phyloP scores from a whole-genome alignment of 2,329 filamentous ascomycete genomes.

The Colletotrichum ledebouriae region DNA sequence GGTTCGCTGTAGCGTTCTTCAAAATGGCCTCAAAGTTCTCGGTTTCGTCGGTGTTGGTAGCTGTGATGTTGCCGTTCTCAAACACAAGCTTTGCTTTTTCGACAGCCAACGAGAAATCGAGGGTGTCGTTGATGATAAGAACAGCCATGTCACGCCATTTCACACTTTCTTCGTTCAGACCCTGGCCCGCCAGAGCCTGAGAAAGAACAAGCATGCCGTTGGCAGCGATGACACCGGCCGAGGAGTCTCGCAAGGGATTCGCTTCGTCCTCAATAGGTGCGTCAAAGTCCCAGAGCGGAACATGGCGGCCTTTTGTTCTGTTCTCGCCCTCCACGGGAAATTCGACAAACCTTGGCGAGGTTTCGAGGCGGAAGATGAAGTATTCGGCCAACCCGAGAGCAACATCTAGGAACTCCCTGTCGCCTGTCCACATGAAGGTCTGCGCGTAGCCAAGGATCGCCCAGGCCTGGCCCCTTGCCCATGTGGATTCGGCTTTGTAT shows the following conservation, averaged over 20 bases:
- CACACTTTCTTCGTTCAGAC: conserved; percentile 34
- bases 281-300: conserved; percentile 62
- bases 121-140: conserved; percentile 48
- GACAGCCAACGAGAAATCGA: conserved; percentile 47
- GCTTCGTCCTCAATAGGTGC: conserved; percentile 54
- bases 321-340: conserved; percentile 42
- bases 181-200: conserved; percentile 48
- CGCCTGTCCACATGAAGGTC: conserved; percentile 62
- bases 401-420: conserved; percentile 58
- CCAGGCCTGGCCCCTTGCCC: conserved; percentile 67
- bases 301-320: conserved; percentile 45
- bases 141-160: conserved; percentile 49
- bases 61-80: neutral
- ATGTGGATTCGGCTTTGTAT: conserved; percentile 60
- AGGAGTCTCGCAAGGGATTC: conserved; percentile 52
- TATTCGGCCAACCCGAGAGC: conserved; percentile 63
- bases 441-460: conserved; percentile 64
- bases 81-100: conserved; percentile 43
- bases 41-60: conserved; percentile 35
- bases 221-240: conserved; percentile 56
- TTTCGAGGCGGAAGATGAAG: conserved; percentile 59
- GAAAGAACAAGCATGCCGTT: conserved; percentile 58
- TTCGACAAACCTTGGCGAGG: conserved; percentile 49
- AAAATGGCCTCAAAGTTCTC: conserved; percentile 50
- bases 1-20: conserved; percentile 52